phyloP scores from a whole-genome alignment of 305 asterid species.

The Petunia hybrid region DNA sequence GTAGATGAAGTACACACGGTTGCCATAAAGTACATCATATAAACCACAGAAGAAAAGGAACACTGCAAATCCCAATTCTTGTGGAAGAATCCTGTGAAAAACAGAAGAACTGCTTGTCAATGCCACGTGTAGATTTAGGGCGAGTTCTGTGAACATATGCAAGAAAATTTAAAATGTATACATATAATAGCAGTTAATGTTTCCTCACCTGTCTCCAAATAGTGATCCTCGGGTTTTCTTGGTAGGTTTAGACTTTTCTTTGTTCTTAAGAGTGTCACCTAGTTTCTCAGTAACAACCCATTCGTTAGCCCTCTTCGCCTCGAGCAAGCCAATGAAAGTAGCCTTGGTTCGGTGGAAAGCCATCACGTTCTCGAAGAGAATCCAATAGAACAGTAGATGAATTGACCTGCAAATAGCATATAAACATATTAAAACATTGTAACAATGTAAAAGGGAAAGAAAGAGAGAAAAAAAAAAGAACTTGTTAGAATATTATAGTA shows the following conservation, averaged over 20 bases:
- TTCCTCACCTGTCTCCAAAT: slow-evolving; percentile 72
- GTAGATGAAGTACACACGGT: slow-evolving; percentile 75
- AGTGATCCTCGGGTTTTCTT: slow-evolving; percentile 54
- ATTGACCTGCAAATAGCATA: slow-evolving; percentile 61
- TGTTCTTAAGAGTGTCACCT: slow-evolving; percentile 79
- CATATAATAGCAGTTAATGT: not conserved
- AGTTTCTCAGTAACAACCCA: slow-evolving; percentile 98
- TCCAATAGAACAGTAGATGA: slow-evolving; percentile 88
- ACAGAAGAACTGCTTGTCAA: not conserved
- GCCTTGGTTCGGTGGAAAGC: slow-evolving; percentile 97
- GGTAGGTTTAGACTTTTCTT: slow-evolving; percentile 49
- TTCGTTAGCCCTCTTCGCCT: slow-evolving; percentile 88
- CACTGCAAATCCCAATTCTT: slow-evolving; percentile 78
- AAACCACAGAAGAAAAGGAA: slow-evolving; percentile 87
- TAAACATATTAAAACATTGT: not conserved
- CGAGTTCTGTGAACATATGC: not conserved
- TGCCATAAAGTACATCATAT: slow-evolving; percentile 81
- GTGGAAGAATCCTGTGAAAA: slow-evolving; percentile 62
- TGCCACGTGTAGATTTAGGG: not conserved
- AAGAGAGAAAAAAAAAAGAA: not conserved
- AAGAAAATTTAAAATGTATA: not conserved
- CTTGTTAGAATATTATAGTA: not conserved
- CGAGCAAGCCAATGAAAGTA: slow-evolving; percentile 83
- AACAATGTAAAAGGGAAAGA: not conserved
- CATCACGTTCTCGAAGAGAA: slow-evolving; percentile 96